Evolutionary conservation across 2,329 filamentous ascomycete genomes (phyloP), one percentile per base, ranked within the genome.

Genomic region (Xylaria sp.): DNA sequence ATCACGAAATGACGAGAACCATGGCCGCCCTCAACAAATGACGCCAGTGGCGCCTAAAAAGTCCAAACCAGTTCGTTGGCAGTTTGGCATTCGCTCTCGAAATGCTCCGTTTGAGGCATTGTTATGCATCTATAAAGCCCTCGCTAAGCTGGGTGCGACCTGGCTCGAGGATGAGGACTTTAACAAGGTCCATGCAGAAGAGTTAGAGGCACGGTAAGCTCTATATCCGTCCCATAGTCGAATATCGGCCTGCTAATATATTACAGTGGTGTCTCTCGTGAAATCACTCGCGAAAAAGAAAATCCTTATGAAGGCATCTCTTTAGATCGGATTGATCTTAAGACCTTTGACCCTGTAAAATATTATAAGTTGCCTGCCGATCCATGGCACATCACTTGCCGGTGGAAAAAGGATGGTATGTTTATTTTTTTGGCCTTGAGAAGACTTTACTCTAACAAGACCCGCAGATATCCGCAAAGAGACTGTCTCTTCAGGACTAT

Each of bases 21-120:
- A 77, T 77, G 87, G 82, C 71, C 84, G 88, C 44, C 89, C 89
- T 3, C 87, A 89, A 66, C 85, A 86, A 23, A 85, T 91, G 82
- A 91, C 89, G 2, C 88, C 88, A 0, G 86, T 90, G 57, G 88
- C 89, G 2, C 79, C 84, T 3, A 93, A 92, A 83, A 94, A 93
- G 79, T 82, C 86, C 5, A 94, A 93, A 77, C 92, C 92, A 0
- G 93, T 94, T 17, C 93, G 95, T 73, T 99, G 96, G 96, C 96
- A 99, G 79, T 99, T 99, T 78, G 96, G 96, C 65, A 99, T 99
- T 70, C 89, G 96, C 44, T 97, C 93, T 54, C 90, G 96, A 58
- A 99, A 98, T 77, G 92, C 93, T 65, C 96, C 96, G 0, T 93
- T 94, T 75, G 96, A 99, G 79, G 96, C 96, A 0, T 92, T 99